phyloP scores from a whole-genome alignment of 208 protist genomes.

The Acanthamoeba royreba region DNA sequence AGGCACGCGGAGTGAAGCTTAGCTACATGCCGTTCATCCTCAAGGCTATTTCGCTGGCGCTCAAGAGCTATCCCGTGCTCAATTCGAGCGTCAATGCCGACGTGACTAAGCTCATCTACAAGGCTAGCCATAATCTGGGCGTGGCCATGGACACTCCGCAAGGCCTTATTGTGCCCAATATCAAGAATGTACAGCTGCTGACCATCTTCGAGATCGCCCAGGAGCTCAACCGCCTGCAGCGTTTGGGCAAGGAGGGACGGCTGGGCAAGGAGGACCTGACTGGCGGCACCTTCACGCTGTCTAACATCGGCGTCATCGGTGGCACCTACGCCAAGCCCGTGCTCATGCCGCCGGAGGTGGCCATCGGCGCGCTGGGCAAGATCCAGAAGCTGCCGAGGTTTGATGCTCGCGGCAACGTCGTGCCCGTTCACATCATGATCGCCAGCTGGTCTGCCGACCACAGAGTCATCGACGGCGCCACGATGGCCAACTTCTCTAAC shows the following conservation, averaged over 20 bases:
- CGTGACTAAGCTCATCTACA: conserved; percentile 74
- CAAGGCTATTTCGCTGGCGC: conserved; percentile 90
- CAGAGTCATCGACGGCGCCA: conserved; percentile 95
- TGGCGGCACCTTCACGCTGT: conserved; percentile 92
- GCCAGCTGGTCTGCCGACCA: conserved; percentile 91
- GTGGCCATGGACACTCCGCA: conserved; percentile 94
- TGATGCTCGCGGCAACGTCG: conserved; percentile 75
- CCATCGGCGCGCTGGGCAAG: conserved; percentile 90
- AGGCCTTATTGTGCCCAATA: conserved; percentile 93
- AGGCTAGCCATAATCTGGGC: conserved; percentile 90
- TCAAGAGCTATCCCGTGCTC: conserved; percentile 86
- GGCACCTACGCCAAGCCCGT: conserved; percentile 89
- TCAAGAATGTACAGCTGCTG: conserved; percentile 87
- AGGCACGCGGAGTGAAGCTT: conserved; percentile 77
- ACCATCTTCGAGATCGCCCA: conserved; percentile 89
- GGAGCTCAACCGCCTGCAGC: conserved; percentile 87
- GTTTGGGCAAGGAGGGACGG: conserved; percentile 21
- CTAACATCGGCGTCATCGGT: conserved; percentile 95
- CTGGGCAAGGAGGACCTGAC: conserved; percentile 35
- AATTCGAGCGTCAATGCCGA: conserved; percentile 83
- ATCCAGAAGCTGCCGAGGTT: conserved; percentile 87
- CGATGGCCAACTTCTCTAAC: conserved; percentile 93
- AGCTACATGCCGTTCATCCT: conserved; percentile 93
- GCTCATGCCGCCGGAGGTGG: conserved; percentile 88
- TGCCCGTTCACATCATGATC: conserved; percentile 73